These are phyloP conservation scores for Arabis hirsuta DNA, from an alignment of 345 rosid genomes.

Conservation along the genomic window DNA sequence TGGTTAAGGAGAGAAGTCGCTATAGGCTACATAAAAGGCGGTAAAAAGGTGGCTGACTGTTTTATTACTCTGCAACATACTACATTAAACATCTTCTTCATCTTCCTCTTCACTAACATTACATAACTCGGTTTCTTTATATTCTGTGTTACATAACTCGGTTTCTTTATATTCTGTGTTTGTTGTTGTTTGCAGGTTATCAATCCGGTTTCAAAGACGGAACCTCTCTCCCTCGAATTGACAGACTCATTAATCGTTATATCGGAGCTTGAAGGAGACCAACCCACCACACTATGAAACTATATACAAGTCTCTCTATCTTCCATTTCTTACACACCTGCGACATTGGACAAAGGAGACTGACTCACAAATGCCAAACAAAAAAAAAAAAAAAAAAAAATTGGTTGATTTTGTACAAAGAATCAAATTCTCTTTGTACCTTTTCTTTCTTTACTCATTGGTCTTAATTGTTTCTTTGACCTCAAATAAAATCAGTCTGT, in stretches of 20 bases:
- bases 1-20: constrained; percentile 80
- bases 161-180: neutral
- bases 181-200: constrained; percentile 61
- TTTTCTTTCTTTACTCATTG: constrained; percentile 4
- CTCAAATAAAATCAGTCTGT: neutral
- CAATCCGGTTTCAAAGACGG: constrained; percentile 71
- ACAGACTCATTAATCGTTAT: constrained; percentile 81
- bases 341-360: constrained; percentile 4
- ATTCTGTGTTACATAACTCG: neutral
- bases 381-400: constrained; percentile 18
- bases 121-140: neutral
- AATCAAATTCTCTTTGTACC: neutral
- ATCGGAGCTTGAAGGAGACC: constrained; percentile 89
- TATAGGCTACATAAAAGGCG: constrained; percentile 80
- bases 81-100: neutral
- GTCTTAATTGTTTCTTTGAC: constrained; percentile 3
- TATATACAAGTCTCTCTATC: constrained; percentile 9
- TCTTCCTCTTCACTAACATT: neutral
- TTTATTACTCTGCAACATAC: neutral
- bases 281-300: constrained; percentile 28
- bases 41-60: constrained; percentile 60
- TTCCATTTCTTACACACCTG: neutral
- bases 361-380: constrained; percentile 1
- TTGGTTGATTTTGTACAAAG: constrained; percentile 19
- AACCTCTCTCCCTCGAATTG: constrained; percentile 57